Percentiles rank a stretch among this genome's conserved stretches.
These are phyloP conservation scores for Mucor mucedo DNA, from an alignment of 371 early-diverging fungal species.

Conservation along the genomic window DNA sequence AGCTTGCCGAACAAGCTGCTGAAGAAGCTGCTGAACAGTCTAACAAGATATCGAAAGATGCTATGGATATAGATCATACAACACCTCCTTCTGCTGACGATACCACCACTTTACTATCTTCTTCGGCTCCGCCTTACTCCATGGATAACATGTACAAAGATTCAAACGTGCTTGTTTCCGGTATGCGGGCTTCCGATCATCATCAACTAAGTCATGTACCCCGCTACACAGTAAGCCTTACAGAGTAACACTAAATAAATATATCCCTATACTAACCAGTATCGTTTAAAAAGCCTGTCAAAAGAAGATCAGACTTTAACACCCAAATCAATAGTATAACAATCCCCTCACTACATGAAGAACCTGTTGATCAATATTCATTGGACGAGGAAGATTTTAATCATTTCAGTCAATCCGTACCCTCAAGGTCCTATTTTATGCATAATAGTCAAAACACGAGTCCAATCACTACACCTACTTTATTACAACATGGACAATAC, in stretches of 20 bases:
- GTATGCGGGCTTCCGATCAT: background rate
- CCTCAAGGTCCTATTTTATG: conserved; percentile 25
- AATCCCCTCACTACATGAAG: conserved; percentile 21
- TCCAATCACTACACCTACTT: conserved; percentile 8
- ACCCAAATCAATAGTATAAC: conserved; percentile 17
- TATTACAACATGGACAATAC: conserved; percentile 19
- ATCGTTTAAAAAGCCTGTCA: conserved; percentile 16
- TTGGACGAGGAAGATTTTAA: conserved; percentile 10
- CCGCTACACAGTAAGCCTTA: conserved; percentile 9
- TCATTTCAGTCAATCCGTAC: conserved; percentile 22
- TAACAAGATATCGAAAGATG: conserved; percentile 8
- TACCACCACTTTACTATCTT: conserved; percentile 31
- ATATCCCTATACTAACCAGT: background rate
- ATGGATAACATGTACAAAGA: conserved; percentile 25
- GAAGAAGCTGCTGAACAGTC: background rate
- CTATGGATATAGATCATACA: conserved; percentile 15
- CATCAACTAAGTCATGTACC: background rate
- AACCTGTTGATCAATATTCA: conserved; percentile 5
- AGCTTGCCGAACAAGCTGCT: conserved; percentile 16
- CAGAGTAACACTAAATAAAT: background rate
- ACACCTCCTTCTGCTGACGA: conserved; percentile 35
- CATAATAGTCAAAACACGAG: background rate
- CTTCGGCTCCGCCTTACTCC: conserved; percentile 39
- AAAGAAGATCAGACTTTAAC: conserved; percentile 20
- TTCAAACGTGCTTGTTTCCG: conserved; percentile 7